Evolutionary conservation across 2,329 filamentous ascomycete species (phyloP).

Genomic region (Ustulina deusta): DNA sequence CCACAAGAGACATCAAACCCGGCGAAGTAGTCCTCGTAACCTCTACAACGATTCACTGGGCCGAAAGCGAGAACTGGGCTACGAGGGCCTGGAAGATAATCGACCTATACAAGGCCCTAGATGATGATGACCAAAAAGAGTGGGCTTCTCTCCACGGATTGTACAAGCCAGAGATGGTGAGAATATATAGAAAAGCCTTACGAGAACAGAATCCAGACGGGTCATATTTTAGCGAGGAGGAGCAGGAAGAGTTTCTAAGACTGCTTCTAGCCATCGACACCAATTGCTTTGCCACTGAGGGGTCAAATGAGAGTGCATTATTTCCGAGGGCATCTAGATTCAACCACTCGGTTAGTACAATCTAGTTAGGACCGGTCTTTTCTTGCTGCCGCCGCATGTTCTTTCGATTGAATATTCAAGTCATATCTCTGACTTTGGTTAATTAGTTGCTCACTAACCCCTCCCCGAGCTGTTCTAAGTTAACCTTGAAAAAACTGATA

Average conservation of each 20-base stretch:
- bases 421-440: background rate
- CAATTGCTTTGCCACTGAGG: conserved; percentile 8
- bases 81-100: background rate
- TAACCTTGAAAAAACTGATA: conserved; percentile 9
- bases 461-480: background rate
- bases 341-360: conserved; percentile 33
- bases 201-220: conserved; percentile 1
- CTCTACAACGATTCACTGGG: conserved; percentile 13
- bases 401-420: background rate
- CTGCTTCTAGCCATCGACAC: background rate
- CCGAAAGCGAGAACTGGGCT: background rate
- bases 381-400: background rate
- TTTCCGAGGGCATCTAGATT: conserved; percentile 30
- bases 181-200: background rate
- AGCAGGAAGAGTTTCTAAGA: background rate
- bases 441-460: background rate
- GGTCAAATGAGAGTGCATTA: background rate
- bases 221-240: background rate
- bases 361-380: background rate
- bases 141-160: conserved; percentile 10
- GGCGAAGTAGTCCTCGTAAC: conserved; percentile 27
- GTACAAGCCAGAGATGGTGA: background rate
- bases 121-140: background rate
- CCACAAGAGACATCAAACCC: conserved; percentile 32
- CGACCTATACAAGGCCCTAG: conserved; percentile 12